These are phyloP conservation scores for Crepidotus variabilis DNA, from an alignment of 768 basidiomycete species.

Conservation along the genomic window DNA sequence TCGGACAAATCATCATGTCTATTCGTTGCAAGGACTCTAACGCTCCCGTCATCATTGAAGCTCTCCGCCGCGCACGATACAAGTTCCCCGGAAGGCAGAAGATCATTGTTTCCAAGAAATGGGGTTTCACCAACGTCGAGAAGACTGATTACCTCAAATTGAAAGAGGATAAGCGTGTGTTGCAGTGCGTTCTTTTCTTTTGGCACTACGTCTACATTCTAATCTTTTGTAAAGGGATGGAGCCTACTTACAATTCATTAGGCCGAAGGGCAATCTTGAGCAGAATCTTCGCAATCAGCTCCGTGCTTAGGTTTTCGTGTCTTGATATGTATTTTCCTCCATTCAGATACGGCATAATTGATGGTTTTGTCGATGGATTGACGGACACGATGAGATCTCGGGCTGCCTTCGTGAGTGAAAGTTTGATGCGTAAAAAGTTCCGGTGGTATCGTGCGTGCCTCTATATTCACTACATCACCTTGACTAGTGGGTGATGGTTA, in stretches of 20 bases:
- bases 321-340: slow-evolving; percentile 11
- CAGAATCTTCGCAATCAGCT: slow-evolving; percentile 82
- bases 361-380: background rate
- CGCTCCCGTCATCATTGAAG: slow-evolving; percentile 89
- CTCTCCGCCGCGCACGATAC: slow-evolving; percentile 95
- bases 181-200: slow-evolving; percentile 59
- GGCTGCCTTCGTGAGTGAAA: background rate
- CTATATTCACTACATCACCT: slow-evolving; percentile 76
- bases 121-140: slow-evolving; percentile 96
- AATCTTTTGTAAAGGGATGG: slow-evolving; percentile 62
- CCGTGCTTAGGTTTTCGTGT: slow-evolving; percentile 48
- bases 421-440: slow-evolving; percentile 10
- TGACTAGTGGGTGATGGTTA: slow-evolving; percentile 53
- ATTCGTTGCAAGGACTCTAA: slow-evolving; percentile 91
- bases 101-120: slow-evolving; percentile 96
- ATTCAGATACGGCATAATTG: slow-evolving; percentile 1
- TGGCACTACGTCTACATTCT: background rate
- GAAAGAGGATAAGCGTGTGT: slow-evolving; percentile 86
- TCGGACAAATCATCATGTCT: slow-evolving; percentile 87
- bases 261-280: slow-evolving; percentile 82
- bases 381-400: background rate
- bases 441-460: slow-evolving; percentile 28
- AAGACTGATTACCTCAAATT: slow-evolving; percentile 85
- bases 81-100: slow-evolving; percentile 99
- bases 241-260: slow-evolving; percentile 92